phyloP scores from a whole-genome alignment of 148 eudicot species.

The Oxyria digyna region DNA sequence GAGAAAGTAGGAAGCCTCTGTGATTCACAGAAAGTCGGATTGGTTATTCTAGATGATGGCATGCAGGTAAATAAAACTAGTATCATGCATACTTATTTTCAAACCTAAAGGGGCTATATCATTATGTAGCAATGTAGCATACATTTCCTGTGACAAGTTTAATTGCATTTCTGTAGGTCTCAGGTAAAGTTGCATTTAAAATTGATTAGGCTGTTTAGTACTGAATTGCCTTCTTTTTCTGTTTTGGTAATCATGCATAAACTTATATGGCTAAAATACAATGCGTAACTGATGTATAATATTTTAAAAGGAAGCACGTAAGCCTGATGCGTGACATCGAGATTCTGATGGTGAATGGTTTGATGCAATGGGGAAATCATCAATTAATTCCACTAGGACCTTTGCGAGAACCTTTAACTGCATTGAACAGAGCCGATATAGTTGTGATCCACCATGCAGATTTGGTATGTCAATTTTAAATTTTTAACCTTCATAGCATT shows the following conservation, averaged over 20 bases:
- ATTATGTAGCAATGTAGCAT: not conserved
- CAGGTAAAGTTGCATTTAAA: not conserved
- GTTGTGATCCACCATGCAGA: slow-evolving; percentile 86
- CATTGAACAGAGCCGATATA: slow-evolving; percentile 63
- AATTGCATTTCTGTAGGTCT: not conserved
- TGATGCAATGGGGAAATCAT: slow-evolving; percentile 81
- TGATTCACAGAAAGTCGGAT: slow-evolving; percentile 32
- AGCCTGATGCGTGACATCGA: slow-evolving; percentile 70
- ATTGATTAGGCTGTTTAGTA: not conserved
- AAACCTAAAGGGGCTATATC: not conserved
- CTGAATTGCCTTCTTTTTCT: not conserved
- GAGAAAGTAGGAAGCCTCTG: slow-evolving; percentile 17
- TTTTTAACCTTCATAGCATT: not conserved
- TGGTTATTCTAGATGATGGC: slow-evolving; percentile 81
- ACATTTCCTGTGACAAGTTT: not conserved
- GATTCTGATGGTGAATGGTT: slow-evolving; percentile 84
- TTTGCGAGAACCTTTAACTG: slow-evolving; percentile 76
- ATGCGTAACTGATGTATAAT: not conserved
- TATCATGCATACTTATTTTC: not conserved
- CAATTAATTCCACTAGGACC: slow-evolving; percentile 74
- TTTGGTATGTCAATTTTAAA: slow-evolving; percentile 48
- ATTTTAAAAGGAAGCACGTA: slow-evolving; percentile 59
- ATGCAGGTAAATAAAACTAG: slow-evolving; percentile 56
- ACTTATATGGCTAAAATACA: not conserved
- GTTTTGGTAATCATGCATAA: not conserved